Conservation (phyloP, 2,329 filamentous ascomycete genomes). For the Colletotrichum sp. region DNA sequence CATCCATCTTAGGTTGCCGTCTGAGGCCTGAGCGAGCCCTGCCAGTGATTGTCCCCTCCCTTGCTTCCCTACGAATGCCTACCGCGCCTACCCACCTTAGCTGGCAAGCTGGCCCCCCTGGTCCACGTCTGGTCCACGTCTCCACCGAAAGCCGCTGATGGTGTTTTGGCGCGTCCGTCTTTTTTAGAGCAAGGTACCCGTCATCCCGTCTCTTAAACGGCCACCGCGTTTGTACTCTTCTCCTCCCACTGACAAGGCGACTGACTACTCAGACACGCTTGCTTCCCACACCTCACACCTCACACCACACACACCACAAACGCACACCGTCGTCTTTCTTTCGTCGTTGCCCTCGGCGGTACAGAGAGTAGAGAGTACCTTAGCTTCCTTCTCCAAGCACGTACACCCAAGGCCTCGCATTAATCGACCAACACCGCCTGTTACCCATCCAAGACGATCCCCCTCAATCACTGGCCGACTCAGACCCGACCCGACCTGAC, state of each 20-base stretch:
- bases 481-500: background rate
- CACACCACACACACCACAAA: background rate
- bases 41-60: background rate
- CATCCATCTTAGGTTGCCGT: background rate
- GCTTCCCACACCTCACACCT: background rate
- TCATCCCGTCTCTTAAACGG: background rate
- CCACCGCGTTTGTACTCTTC: background rate
- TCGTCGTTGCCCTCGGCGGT: background rate
- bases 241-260: background rate
- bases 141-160: background rate
- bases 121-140: background rate
- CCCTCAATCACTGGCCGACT: background rate
- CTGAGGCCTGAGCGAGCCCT: background rate
- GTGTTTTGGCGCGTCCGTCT: background rate
- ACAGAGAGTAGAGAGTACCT: background rate
- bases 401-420: background rate
- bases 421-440: conserved; percentile 3
- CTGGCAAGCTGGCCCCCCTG: background rate
- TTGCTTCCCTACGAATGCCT: background rate
- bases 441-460: conserved; percentile 4
- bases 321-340: background rate
- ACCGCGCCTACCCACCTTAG: background rate
- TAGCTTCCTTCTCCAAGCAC: background rate
- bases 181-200: conserved; percentile 10
- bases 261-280: conserved; percentile 2